Conservation (phyloP, 2,329 filamentous ascomycete genomes). For the Magnaporthiopsis rhizophila region DNA sequence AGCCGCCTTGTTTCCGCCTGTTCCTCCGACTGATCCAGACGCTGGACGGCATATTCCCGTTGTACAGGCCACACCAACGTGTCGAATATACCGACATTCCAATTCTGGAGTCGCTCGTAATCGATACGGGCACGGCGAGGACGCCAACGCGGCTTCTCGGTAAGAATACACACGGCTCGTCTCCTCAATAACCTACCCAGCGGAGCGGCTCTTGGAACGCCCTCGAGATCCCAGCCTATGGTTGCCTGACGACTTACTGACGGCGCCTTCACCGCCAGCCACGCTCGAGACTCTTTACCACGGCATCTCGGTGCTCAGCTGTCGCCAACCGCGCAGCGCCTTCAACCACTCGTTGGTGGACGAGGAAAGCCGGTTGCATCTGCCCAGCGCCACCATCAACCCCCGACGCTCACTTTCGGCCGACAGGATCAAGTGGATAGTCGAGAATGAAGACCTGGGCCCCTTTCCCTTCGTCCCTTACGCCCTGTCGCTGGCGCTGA, state of each 20-base stretch:
- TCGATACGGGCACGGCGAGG: slow-evolving; percentile 43
- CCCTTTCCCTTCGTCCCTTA: slow-evolving; percentile 54
- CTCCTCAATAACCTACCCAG: too few relatives aligned
- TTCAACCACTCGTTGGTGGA: slow-evolving; percentile 19
- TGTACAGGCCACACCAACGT: slow-evolving; percentile 50
- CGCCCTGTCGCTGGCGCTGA: slow-evolving; percentile 51
- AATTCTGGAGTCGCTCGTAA: slow-evolving; percentile 48
- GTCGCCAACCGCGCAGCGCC: slow-evolving; percentile 35
- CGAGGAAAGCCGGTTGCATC: slow-evolving; percentile 29
- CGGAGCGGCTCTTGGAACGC: background rate
- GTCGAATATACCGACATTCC: slow-evolving; percentile 44
- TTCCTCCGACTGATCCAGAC: slow-evolving; percentile 46
- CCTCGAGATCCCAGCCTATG: background rate
- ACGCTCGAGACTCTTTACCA: slow-evolving; percentile 58
- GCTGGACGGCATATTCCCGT: slow-evolving; percentile 49
- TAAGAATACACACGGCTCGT: slow-evolving; percentile 16
- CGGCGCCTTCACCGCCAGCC: slow-evolving; percentile 25
- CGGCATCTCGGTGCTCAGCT: slow-evolving; percentile 55
- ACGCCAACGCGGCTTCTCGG: slow-evolving; percentile 41
- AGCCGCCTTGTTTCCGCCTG: slow-evolving; percentile 47
- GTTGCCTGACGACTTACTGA: slow-evolving; percentile 15
- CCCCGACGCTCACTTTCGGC: slow-evolving; percentile 49
- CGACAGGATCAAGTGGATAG: slow-evolving; percentile 48
- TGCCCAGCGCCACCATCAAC: slow-evolving; percentile 41
- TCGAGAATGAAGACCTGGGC: slow-evolving; percentile 41